Conservation (phyloP, 1,139 yeast species). For the Yamadazyma membranifaciens region DNA sequence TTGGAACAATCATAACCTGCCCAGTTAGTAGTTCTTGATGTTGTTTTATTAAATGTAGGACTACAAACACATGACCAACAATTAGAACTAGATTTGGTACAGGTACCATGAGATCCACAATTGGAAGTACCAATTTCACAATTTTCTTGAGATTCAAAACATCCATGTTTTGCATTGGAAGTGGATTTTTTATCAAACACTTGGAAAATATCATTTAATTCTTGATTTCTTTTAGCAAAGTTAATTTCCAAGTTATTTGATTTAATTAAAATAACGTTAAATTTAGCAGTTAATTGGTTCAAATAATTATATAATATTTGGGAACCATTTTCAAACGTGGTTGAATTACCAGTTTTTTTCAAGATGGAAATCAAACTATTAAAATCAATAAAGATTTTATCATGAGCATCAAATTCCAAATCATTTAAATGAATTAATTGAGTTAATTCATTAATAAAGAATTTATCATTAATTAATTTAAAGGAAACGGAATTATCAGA, state of each 20-base stretch:
- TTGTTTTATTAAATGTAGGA: slow-evolving; percentile 45
- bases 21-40: slow-evolving; percentile 59
- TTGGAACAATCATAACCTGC: slow-evolving; percentile 66
- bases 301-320: slow-evolving; percentile 33
- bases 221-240: slow-evolving; percentile 22
- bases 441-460: slow-evolving; percentile 46
- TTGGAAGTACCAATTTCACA: slow-evolving; percentile 53
- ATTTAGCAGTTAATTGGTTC: slow-evolving; percentile 23
- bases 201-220: slow-evolving; percentile 18
- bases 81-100: slow-evolving; percentile 37
- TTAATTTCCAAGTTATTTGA: slow-evolving; percentile 16
- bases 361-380: slow-evolving; percentile 41
- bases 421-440: slow-evolving; percentile 40
- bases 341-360: slow-evolving; percentile 37
- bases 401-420: slow-evolving; percentile 15
- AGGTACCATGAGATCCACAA: slow-evolving; percentile 66
- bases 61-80: slow-evolving; percentile 63
- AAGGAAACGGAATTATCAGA: neutral
- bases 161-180: slow-evolving; percentile 17
- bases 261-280: slow-evolving; percentile 30
- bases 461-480: slow-evolving; percentile 38
- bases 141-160: slow-evolving; percentile 46
- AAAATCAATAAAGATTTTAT: slow-evolving; percentile 32
- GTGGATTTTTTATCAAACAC: slow-evolving; percentile 5
- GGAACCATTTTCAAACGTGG: slow-evolving; percentile 38